Evolutionary conservation across 192 early-diverging fungal species (phyloP), one percentile per base, ranked within the genome.

Genomic region (Coemansia sp.): DNA sequence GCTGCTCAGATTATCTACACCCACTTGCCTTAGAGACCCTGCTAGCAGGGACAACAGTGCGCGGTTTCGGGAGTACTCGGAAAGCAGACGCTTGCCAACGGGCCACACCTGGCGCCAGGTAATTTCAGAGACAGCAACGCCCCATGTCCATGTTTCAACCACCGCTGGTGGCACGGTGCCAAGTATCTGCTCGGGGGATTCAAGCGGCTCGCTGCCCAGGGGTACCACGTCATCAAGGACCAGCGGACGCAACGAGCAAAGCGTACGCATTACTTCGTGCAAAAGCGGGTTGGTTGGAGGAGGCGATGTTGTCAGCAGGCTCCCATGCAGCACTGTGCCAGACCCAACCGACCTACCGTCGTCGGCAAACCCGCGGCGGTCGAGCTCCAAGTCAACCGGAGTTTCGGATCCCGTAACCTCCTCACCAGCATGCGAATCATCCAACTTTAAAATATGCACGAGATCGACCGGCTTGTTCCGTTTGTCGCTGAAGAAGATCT

Each of bases 401-500:
- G 79, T 69, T 58, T 96, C 91, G 12, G 79, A 54, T 11, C 90
- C 90, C n/a, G 83, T 65, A 12, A 85, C 76, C 50, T 87, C 84
- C 27, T 71, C 54, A 35, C 91, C 92, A 22, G 78, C 83, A 51
- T 83, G 77, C 11, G 62, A 59, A 35, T 85, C 68, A 70, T 96
- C 94, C 56, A 95, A 61, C 83, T 85, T 87, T 11, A 96, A 50
- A 36, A 82, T 67, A 55, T 92, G 90, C 14, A 92, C 85, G 11
- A 97, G 58, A 52, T 94, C 89, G 5, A 93, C 80, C 1, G 89
- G 83, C 56, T 92, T 93, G 70, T 94, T 94, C 27, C 83, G 68
- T 15, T 77, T 77, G 70, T 97, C 92, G 7, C 74, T 77, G 71
- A 97, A 94, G 55, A 82, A 85, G 14, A 97, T 38, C 48, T 90